A percentile compares a stretch with the other conserved stretches of the same genome.
Conservation (phyloP, 1,284 basidiomycete species). For the Tilletia walkeri region DNA sequence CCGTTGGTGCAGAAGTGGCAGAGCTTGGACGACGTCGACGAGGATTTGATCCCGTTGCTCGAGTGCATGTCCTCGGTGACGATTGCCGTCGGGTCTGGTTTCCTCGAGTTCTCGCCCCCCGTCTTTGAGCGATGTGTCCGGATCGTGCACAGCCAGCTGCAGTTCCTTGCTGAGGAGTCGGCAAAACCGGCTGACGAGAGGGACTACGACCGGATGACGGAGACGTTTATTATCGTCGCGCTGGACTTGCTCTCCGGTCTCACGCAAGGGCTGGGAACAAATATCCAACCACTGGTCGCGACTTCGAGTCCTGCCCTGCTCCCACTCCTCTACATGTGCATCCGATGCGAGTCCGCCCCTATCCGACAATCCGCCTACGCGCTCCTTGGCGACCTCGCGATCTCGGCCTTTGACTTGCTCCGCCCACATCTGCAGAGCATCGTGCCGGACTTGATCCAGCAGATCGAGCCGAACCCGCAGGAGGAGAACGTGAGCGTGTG, state of each 20-base stretch:
- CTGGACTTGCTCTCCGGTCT: slow-evolving; percentile 92
- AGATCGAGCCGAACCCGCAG: slow-evolving; percentile 86
- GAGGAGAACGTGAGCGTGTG: slow-evolving; percentile 91
- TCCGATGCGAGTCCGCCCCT: slow-evolving; percentile 80
- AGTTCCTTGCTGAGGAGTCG: slow-evolving; percentile 69
- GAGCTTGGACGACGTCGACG: slow-evolving; percentile 81
- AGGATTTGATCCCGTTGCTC: slow-evolving; percentile 81
- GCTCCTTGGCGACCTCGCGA: slow-evolving; percentile 93
- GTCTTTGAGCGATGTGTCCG: slow-evolving; percentile 88
- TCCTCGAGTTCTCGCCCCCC: slow-evolving; percentile 81
- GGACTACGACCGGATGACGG: slow-evolving; percentile 40
- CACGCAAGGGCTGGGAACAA: slow-evolving; percentile 84
- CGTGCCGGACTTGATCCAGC: slow-evolving; percentile 83
- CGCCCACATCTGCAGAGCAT: slow-evolving; percentile 73
- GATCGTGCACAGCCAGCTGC: slow-evolving; percentile 81
- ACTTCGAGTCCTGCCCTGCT: slow-evolving; percentile 44
- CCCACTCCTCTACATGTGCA: slow-evolving; percentile 49
- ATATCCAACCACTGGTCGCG: slow-evolving; percentile 52
- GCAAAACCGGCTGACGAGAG: slow-evolving; percentile 67
- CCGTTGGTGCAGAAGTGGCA: slow-evolving; percentile 87
- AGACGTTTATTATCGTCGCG: slow-evolving; percentile 75
- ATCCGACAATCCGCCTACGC: slow-evolving; percentile 96
- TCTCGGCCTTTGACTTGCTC: slow-evolving; percentile 84
- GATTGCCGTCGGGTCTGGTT: slow-evolving; percentile 90
- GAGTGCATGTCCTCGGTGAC: slow-evolving; percentile 97